Evolutionary conservation across 2,329 filamentous ascomycete species (phyloP).

Genomic region (Diaporthe longicolla): DNA sequence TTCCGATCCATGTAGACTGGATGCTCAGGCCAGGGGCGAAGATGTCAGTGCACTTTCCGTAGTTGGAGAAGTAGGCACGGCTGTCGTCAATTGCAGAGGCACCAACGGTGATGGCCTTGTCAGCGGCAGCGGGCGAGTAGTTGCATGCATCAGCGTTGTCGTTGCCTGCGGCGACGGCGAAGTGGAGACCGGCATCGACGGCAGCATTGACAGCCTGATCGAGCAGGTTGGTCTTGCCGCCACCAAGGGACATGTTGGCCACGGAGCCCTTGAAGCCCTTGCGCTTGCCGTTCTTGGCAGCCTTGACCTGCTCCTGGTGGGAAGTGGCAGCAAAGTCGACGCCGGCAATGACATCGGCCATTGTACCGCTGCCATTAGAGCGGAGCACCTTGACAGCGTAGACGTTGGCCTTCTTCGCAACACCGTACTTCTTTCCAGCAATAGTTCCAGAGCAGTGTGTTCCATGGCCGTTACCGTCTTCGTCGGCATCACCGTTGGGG

Average conservation of each 20-base stretch:
- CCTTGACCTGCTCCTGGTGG: slow-evolving; percentile 82
- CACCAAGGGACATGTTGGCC: slow-evolving; percentile 99
- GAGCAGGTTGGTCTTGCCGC: slow-evolving; percentile 94
- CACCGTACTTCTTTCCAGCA: slow-evolving; percentile 98
- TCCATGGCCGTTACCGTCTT: slow-evolving; percentile 97
- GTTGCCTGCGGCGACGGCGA: slow-evolving; percentile 97
- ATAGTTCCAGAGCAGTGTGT: slow-evolving; percentile 99
- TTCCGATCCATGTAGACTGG: slow-evolving; percentile 97
- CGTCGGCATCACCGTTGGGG: slow-evolving; percentile 84
- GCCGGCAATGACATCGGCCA: slow-evolving; percentile 99
- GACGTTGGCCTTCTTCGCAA: slow-evolving; percentile 98
- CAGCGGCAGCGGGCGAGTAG: slow-evolving; percentile 95
- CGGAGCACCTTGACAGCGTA: slow-evolving; percentile 98
- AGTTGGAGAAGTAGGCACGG: slow-evolving; percentile 99
- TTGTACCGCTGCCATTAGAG: slow-evolving; percentile 97
- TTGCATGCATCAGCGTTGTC: slow-evolving; percentile 99
- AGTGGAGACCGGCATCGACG: slow-evolving; percentile 92
- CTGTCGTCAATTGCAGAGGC: slow-evolving; percentile 93
- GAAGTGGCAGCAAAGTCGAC: slow-evolving; percentile 92
- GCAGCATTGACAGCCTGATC: slow-evolving; percentile 95
- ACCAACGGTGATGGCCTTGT: slow-evolving; percentile 94
- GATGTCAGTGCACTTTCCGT: slow-evolving; percentile 98
- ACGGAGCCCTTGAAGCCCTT: slow-evolving; percentile 99
- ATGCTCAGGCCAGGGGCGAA: slow-evolving; percentile 98
- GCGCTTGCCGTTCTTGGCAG: slow-evolving; percentile 87